Conservation (phyloP, 257 asterid genomes). For the Solanum verrucosum region DNA sequence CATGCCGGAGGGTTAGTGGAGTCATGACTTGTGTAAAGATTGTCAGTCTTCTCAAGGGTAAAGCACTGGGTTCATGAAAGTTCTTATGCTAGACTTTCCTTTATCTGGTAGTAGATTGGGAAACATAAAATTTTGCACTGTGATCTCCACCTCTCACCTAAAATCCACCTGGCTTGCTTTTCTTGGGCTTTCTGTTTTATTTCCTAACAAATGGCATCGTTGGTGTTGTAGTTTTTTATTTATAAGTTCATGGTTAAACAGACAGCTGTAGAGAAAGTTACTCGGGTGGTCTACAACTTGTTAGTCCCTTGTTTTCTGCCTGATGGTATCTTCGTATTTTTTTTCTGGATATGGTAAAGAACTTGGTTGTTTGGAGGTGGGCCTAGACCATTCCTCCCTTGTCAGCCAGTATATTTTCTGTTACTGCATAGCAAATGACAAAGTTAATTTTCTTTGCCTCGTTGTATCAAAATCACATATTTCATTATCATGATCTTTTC, state of each 20-base stretch:
- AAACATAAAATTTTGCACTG: not conserved
- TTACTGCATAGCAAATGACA: not conserved
- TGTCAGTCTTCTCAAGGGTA: constrained; percentile 51
- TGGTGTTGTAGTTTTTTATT: not conserved
- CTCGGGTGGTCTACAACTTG: not conserved
- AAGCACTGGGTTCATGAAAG: not conserved
- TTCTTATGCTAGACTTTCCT: not conserved
- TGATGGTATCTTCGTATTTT: not conserved
- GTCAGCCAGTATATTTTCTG: not conserved
- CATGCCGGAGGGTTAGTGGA: constrained; percentile 68
- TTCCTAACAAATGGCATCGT: not conserved
- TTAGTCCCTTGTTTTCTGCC: not conserved
- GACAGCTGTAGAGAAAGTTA: not conserved
- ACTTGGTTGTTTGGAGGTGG: not conserved
- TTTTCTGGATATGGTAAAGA: not conserved
- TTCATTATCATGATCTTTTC: not conserved
- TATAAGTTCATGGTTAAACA: not conserved
- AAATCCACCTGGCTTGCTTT: not conserved
- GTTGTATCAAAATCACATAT: not conserved
- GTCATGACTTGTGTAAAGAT: constrained; percentile 54
- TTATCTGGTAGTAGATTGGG: not conserved
- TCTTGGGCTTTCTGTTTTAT: not conserved
- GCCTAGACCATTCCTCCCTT: not conserved
- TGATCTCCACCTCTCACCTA: not conserved
- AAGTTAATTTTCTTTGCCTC: not conserved